Evolutionary conservation across 129 eudicot species (phyloP), one percentile per base, ranked within the genome.

Genomic region (Arctium minus): DNA sequence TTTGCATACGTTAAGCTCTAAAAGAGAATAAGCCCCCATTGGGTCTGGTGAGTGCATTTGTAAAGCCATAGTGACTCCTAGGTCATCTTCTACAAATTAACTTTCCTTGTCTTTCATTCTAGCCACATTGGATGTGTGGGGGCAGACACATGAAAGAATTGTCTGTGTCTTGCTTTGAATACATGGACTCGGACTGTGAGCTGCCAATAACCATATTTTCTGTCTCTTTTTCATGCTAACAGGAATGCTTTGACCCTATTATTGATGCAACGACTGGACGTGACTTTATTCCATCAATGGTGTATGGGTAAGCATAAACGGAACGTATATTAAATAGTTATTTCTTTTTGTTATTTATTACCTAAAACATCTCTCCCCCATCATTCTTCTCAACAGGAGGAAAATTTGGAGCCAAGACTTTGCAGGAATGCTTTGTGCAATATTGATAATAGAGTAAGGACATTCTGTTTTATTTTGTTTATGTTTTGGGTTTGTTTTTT

Each of bases 181-280:
- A 64, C 70, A 64, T 64, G 70, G 30, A 64, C 32, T 22, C 22
- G 32, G 32, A 64, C 48, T 56, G 29, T 56, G 37, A 50, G 42
- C 32, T 29, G 22, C 44, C 22, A 6, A 6, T 46, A n/a, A 44
- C n/a, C 30, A 53, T 22, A 22, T 18, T 75, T 9, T 68, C 17
- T 74, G 3, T 71, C 42, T 13, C 30, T 27, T 8, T 71, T 73
- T 80, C 10, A 44, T 78, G 44, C 17, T 84, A 75, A 67, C 89
- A 96, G 99, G 99, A 93, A 74, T 79, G 90, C 60, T 96, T 96
- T 86, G 89, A 91, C 77, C 98, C 99, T 70, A 96, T 96, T 75
- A 86, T 96, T 78, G 99, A 96, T 84, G 80, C 86, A 48, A 89
- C 81, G 64, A 86, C 91, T 85, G 98, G 99, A 27, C 92, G 92